A percentile compares a stretch with the other conserved stretches of the same genome.
Evolutionary conservation across 768 basidiomycete species (phyloP).

Genomic region (Ephemerocybe angulata): DNA sequence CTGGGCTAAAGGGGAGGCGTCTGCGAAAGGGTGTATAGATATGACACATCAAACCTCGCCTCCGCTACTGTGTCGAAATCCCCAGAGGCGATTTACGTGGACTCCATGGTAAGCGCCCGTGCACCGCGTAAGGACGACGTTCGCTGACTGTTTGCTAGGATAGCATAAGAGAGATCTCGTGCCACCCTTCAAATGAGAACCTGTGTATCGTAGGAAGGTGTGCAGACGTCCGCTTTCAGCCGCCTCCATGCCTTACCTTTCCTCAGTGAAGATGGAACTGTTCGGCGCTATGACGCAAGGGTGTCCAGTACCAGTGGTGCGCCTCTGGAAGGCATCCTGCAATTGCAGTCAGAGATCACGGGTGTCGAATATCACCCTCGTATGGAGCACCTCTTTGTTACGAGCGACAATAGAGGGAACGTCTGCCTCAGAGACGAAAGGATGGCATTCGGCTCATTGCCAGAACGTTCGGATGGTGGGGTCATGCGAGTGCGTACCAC

Average conservation of each 20-base stretch:
- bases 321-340: too few species aligned
- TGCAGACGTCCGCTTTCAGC: constrained; percentile 13
- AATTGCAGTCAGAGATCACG: constrained; percentile 54
- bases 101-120: constrained; percentile 18
- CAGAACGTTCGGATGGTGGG: constrained; percentile 21
- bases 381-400: constrained; percentile 67
- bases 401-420: constrained; percentile 53
- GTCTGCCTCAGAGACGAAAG: constrained; percentile 68
- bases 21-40: constrained; percentile 49
- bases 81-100: constrained; percentile 13
- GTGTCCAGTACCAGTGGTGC: constrained; percentile 37
- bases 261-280: constrained; percentile 65
- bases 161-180: constrained; percentile 59
- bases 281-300: constrained; percentile 61
- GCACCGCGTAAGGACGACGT: not conserved
- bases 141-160: constrained; percentile 38
- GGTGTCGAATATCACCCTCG: constrained; percentile 64
- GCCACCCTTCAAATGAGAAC: constrained; percentile 66
- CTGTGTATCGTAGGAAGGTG: constrained; percentile 70
- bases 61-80: constrained; percentile 15
- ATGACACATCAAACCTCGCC: constrained; percentile 44
- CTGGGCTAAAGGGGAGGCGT: constrained; percentile 47
- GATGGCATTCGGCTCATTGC: constrained; percentile 71
- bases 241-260: constrained; percentile 9
- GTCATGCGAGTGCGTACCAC: constrained; percentile 40